Evolutionary conservation across 2,329 filamentous ascomycete species (phyloP), one percentile per base, ranked within the genome.

Genomic region (Cladosporium velox): DNA sequence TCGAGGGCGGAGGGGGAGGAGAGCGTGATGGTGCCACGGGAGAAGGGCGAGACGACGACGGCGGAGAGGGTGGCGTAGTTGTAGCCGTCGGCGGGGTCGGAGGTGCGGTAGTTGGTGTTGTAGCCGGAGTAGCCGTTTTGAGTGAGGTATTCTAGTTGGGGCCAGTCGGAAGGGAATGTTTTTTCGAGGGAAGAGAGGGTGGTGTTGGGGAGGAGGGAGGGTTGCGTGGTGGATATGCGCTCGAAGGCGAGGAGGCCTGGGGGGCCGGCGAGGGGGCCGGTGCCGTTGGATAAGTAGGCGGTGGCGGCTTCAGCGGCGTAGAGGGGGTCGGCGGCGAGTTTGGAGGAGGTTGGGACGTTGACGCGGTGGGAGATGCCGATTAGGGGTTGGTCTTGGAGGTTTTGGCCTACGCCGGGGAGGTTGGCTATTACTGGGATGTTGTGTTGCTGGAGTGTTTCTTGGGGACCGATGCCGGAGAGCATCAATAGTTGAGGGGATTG

Each of bases 401-500:
- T 73, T 44, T 72, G 71, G 28, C 75, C 75, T 7, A 77, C 76
- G 18, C 74, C 74, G 6, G 72, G 68, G 4, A 69, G 64, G 28
- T 75, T 65, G 2, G 66, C 62, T 2, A 75, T 12, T 3, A 76
- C 61, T 0, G 71, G 67, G 57, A 81, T 79, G 12, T 67, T 67
- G 34, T 74, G 68, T 10, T 72, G 47, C 21, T 70, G 62, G n/a
- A 81, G 70, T 2, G 73, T 72, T 3, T 74, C 72, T 0, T 73
- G 75, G 15, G 70, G 70, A 8, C 72, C 70, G 57, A 75, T 67
- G n/a, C 74, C 75, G 21, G 73, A 75, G 0, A 76, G 67, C 73
- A 74, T 73, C n/a, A 76, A 60, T 1, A 77, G 70, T 62, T 82
- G 79, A 0, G 80, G 81, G 1, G 77, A 80, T 44, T 79, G 78